Evolutionary conservation across 768 basidiomycete genomes (phyloP).

Genomic region (Paxillus ammoniavirescens): DNA sequence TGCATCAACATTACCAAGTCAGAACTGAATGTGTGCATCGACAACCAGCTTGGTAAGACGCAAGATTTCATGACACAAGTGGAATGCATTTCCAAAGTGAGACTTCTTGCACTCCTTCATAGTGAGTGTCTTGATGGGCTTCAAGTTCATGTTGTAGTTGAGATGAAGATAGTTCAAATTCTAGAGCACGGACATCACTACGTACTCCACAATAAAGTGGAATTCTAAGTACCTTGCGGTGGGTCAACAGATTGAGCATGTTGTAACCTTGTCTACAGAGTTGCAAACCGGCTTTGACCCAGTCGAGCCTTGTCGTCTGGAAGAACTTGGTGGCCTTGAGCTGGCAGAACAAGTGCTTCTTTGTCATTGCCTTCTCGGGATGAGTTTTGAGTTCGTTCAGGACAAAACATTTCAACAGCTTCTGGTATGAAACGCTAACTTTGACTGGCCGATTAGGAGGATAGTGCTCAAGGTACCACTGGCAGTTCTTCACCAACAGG

Average conservation of each 20-base stretch:
- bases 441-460: conserved; percentile 98
- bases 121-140: conserved; percentile 95
- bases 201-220: neutral
- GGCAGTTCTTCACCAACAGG: conserved; percentile 96
- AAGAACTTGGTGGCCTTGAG: conserved; percentile 99
- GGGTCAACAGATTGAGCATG: conserved; percentile 98
- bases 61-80: conserved; percentile 95
- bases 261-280: too few species aligned
- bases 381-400: conserved; percentile 89
- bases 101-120: conserved; percentile 99
- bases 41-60: conserved; percentile 98
- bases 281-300: conserved; percentile 98
- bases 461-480: too few species aligned
- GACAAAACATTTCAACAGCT: conserved; percentile 92
- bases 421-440: conserved; percentile 98
- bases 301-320: conserved; percentile 96
- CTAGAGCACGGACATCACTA: conserved; percentile 34
- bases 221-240: conserved; percentile 73
- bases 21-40: conserved; percentile 98
- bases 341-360: conserved; percentile 95
- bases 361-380: conserved; percentile 94
- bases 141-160: conserved; percentile 98
- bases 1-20: conserved; percentile 96
- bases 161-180: conserved; percentile 92
- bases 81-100: conserved; percentile 99